A percentile compares a stretch with the other conserved stretches of the same genome.
Conservation (phyloP, 805 yeast species). For the Candida pseudofarinosa region DNA sequence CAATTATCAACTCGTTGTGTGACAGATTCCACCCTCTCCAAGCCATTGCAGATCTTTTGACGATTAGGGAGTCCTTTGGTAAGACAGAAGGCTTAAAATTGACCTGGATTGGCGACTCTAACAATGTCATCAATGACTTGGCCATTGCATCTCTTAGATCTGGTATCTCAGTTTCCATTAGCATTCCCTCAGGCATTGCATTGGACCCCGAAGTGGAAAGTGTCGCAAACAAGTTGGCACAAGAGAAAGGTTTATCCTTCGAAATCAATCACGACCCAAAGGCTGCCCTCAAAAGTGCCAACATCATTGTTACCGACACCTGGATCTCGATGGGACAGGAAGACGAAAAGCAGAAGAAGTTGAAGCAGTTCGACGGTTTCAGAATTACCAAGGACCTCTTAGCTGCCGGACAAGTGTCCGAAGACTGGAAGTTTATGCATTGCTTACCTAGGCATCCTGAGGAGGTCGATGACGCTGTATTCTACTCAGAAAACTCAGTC, state of each 20-base stretch:
- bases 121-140: constrained; percentile 92
- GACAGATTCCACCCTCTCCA: constrained; percentile 93
- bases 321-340: constrained; percentile 99
- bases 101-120: constrained; percentile 96
- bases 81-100: constrained; percentile 60
- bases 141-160: constrained; percentile 80
- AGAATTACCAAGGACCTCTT: constrained; percentile 74
- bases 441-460: constrained; percentile 94
- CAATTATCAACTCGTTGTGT: constrained; percentile 90
- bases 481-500: constrained; percentile 71
- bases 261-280: constrained; percentile 67
- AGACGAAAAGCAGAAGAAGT: constrained; percentile 61
- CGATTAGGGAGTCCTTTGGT: constrained; percentile 77
- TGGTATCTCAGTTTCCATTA: constrained; percentile 78
- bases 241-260: constrained; percentile 41
- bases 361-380: constrained; percentile 81
- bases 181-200: constrained; percentile 76
- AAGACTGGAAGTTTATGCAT: constrained; percentile 90
- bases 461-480: constrained; percentile 91
- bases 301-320: constrained; percentile 90
- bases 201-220: constrained; percentile 53
- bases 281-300: constrained; percentile 69
- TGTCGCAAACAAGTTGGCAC: constrained; percentile 51
- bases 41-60: constrained; percentile 86
- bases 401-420: constrained; percentile 50